Base-by-base conservation (phyloP, 176 grass and related monocot genomes). In the Carex littledalei region DNA sequence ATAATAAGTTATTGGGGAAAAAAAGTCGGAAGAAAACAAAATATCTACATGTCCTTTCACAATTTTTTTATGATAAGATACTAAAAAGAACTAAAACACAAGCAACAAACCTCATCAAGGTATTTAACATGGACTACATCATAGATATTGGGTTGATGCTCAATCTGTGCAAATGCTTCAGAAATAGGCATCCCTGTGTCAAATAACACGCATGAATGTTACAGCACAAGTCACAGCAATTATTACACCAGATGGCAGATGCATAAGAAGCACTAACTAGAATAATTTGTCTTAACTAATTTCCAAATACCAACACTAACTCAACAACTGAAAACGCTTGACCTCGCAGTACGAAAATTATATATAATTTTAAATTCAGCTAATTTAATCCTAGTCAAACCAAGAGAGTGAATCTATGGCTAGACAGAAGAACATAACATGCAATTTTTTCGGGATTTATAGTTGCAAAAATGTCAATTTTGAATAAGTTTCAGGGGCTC, bases 51-150 rank as follows among this genome's bases (percentile, higher is more conserved):
- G 57, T 5, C 80, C 53, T 54, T 56, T 78, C 6, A 16, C 74
- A 78, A 78, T 8, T 78, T 32, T 18, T 34, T 78, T 24, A 78
- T 32, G 14, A 78, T 29, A 24, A 55, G 47, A 56, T 45, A 56
- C 10, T 26, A n/a, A 45, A 20, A 47, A 35, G n/a, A 61, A 87
- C 53, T 63, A 69, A 81, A 31, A 15, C 35, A 31, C 26, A 2
- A 35, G 80, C 4, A 59, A 91, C 89, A 20, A 86, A 99, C 97
- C 97, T 99, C 93, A 29, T 99, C 96, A 39, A 89, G 86, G 91
- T 94, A 95, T 75, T 99, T 95, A 49, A 94, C 91, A 58, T 99
- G 93, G 17, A 99, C 93, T 15, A 95, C 96, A 65, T 95, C 96
- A 20, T 94, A 99, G 5, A 99, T 95, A 79, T 89, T 95, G 0